Evolutionary conservation across 2,329 filamentous ascomycete species (phyloP).

Genomic region (Dactylellina cionopaga): DNA sequence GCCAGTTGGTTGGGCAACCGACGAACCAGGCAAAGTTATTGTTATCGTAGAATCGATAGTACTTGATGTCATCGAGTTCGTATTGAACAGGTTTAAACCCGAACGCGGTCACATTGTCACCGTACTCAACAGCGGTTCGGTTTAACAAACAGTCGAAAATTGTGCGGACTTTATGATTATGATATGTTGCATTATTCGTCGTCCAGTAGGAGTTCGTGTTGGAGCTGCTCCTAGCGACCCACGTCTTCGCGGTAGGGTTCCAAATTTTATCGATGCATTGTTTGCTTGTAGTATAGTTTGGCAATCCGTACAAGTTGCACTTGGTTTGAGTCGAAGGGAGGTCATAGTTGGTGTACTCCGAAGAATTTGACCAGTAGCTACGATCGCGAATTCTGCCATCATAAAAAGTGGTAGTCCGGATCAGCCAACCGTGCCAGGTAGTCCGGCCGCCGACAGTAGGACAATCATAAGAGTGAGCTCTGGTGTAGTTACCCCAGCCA

Average conservation of each 20-base stretch:
- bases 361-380: conserved; percentile 13
- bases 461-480: conserved; percentile 8
- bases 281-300: conserved; percentile 24
- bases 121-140: conserved; percentile 28
- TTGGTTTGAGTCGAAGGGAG: background rate
- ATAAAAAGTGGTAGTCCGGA: conserved; percentile 24
- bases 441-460: background rate
- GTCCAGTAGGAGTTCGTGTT: conserved; percentile 34
- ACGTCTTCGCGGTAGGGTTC: conserved; percentile 18
- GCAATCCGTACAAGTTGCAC: conserved; percentile 24
- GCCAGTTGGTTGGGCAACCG: conserved; percentile 35
- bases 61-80: conserved; percentile 27
- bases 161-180: conserved; percentile 30
- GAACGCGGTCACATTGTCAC: conserved; percentile 29
- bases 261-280: conserved; percentile 35
- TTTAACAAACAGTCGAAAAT: conserved; percentile 37
- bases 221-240: conserved; percentile 23
- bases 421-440: conserved; percentile 17
- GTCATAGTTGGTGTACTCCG: background rate
- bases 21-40: conserved; percentile 41
- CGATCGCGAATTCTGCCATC: conserved; percentile 3
- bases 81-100: conserved; percentile 33
- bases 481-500: background rate
- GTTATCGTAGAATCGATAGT: conserved; percentile 40
- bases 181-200: conserved; percentile 28